Base-by-base conservation (phyloP, 148 eudicot species). In the Heliosperma pusillum region DNA sequence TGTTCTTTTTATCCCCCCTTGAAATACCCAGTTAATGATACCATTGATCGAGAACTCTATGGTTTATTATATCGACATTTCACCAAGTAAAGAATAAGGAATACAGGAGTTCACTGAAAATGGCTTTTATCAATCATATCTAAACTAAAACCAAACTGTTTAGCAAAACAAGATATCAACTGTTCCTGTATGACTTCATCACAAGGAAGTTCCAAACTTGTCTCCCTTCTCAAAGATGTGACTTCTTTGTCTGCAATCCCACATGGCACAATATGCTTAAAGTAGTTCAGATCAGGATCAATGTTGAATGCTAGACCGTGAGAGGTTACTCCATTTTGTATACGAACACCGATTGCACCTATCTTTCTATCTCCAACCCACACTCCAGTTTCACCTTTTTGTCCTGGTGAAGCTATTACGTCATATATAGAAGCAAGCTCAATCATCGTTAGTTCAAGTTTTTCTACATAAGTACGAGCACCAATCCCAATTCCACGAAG, bases 281-380 rank as follows among this genome's bases (percentile, higher is more conserved):
- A 93, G 71, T 85, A 91, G 69, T 74, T 75, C 66, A 91, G 74
- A 86, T 93, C 93, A 27, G 97, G 98, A 80, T 91, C 83, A 25
- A 93, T 87, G 78, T 93, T 93, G 62, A 89, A 94, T 15, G 97
- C 97, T 78, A 94, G 71, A 25, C 97, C 97, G 74, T 93, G 98
- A 56, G 91, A 94, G 2, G 93, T 90, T 59, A 90, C 85, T 79
- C 93, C 98, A 50, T 88, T 82, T 33, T 92, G 91, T 80, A 93
- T 89, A 22, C 89, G 85, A 76, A 93, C 98, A 22, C 98, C 98
- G 45, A 91, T 91, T 5, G 98, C 98, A 40, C 98, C 97, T 47
- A 93, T 89, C 85, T 93, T 93, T 80, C 87, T 82, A 29, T 86
- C 89, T 47, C 88, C 94, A 40, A 93, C 92, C 97, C 98, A 93